Base-by-base conservation (phyloP, 225 moss, liverwort and hornwort genomes). In the Asterella californica region DNA sequence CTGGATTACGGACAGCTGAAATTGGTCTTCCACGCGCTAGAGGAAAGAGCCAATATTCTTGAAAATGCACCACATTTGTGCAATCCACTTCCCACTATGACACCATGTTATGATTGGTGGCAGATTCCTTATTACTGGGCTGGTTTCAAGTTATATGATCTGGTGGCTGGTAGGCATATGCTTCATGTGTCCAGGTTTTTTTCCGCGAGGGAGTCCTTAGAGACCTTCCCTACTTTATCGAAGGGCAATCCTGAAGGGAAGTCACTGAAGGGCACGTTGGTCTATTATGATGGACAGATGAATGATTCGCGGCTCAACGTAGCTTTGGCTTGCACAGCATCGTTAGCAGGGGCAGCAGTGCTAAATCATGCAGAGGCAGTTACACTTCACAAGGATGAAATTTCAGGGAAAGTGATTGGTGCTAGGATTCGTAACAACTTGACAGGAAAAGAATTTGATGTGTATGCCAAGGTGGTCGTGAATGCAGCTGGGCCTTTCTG, bases 201-300 rank as follows among this genome's bases (percentile, higher is more conserved):
- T 45, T 95, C 95, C 36, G 88, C 92, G 63, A 87, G 89, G 71
- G 91, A 99, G 70, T 95, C 95, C 0, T 74, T 93, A 87, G 99
- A 95, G 81, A 88, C 85, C 5, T 99, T 93, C 65, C 99, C 99
- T 36, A 99, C 99, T 33, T 88, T 99, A 76, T 91, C 94, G 0
- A 83, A 92, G 38, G 79, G 88, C 62, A 93, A 91, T 54, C 85
- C 88, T 46, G 85, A 75, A 21, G 88, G 93, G 15, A 99, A 93
- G 82, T 89, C 92, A 0, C 85, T 99, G 64, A 99, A 99, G 85
- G 99, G 99, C 70, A 95, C 99, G 2, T 82, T 99, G 25, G 99
- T 99, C 22, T 99, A 99, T 60, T 99, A 99, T 75, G 99, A 99
- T 81, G 99, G 99, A 22, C 99, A 99, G 85, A 99, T 99, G 99